These are phyloP conservation scores for Trichoderma simmonsii DNA, from an alignment of 2,329 filamentous ascomycete species.

Conservation along the genomic window DNA sequence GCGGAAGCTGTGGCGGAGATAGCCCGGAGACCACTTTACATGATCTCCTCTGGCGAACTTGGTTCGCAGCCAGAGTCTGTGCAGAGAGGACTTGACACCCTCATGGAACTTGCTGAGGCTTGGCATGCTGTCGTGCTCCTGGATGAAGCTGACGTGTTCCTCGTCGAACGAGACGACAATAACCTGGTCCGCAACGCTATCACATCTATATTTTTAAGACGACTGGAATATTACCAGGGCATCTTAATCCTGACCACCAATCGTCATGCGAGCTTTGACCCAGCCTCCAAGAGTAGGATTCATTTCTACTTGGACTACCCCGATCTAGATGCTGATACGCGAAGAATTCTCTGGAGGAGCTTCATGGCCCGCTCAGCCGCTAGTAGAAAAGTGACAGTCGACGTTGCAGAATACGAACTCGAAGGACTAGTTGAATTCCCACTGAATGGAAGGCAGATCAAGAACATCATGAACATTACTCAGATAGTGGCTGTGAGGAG, in stretches of 20 bases:
- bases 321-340: not conserved
- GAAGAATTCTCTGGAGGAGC: not conserved
- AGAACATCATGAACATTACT: not conserved
- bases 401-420: not conserved
- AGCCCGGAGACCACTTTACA: no score
- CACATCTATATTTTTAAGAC: not conserved
- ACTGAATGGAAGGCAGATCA: not conserved
- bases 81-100: no score
- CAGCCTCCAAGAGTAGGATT: not conserved
- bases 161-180: not conserved
- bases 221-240: not conserved
- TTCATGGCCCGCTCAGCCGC: not conserved
- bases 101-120: no score
- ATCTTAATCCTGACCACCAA: not conserved
- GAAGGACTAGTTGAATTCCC: not conserved
- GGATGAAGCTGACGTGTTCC: not conserved
- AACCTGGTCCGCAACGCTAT: not conserved
- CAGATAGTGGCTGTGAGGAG: not conserved
- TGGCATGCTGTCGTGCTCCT: not conserved
- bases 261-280: not conserved
- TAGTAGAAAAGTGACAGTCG: not conserved
- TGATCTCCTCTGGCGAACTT: no score
- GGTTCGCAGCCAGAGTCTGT: no score
- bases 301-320: not conserved
- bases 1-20: no score